These are phyloP conservation scores for Eucalyptus coolabah DNA, from an alignment of 345 rosid species.

Conservation along the genomic window DNA sequence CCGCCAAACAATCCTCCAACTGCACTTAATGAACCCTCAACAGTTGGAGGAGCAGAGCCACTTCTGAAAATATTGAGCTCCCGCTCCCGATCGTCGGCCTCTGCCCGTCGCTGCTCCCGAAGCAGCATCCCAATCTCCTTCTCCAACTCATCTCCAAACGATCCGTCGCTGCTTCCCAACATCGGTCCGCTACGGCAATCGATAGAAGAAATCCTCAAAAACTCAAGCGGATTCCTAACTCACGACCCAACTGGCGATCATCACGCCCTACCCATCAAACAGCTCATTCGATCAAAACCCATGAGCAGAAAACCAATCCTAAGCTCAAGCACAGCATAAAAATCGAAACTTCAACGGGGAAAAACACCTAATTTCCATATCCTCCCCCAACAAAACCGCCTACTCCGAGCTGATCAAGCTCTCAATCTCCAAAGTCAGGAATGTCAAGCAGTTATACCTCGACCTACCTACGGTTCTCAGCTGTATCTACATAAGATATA, in stretches of 20 bases:
- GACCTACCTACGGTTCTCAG: not conserved
- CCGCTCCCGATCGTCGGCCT: constrained; percentile 51
- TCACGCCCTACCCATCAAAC: not conserved
- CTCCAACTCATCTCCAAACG: constrained; percentile 71
- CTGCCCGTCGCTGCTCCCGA: constrained; percentile 31
- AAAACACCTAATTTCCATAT: not conserved
- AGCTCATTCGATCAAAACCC: not conserved
- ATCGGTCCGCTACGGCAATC: constrained; percentile 54
- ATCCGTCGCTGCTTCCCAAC: constrained; percentile 51
- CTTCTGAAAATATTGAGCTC: constrained; percentile 68
- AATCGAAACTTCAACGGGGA: not conserved
- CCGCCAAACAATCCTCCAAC: constrained; percentile 54
- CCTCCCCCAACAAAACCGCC: not conserved
- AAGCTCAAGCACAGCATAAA: not conserved
- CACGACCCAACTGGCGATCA: not conserved
- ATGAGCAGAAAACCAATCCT: not conserved
- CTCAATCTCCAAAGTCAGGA: not conserved
- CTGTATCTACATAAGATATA: not conserved
- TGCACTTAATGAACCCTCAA: constrained; percentile 72
- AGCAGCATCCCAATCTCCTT: constrained; percentile 54
- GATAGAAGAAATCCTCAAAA: constrained; percentile 18
- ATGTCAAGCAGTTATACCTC: not conserved
- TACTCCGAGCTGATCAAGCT: not conserved
- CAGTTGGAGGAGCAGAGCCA: constrained; percentile 94
- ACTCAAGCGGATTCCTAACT: constrained; percentile 15